phyloP scores from a whole-genome alignment of 352 stramenopile genomes.

The Salisapilia sapeloensis region DNA sequence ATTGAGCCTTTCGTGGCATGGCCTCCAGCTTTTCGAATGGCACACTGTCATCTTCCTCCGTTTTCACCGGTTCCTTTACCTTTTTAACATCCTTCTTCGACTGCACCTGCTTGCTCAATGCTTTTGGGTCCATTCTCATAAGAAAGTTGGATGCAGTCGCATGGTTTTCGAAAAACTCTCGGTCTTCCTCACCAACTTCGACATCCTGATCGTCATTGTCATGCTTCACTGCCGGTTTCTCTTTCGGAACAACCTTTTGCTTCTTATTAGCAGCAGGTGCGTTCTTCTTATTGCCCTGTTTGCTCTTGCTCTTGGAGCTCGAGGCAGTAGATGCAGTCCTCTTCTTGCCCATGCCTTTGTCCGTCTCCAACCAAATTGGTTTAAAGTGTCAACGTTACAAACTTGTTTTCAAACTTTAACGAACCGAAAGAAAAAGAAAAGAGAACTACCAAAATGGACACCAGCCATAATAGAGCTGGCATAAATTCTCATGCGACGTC shows the following conservation, averaged over 20 bases:
- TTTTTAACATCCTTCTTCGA: constrained; percentile 21
- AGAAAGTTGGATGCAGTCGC: constrained; percentile 55
- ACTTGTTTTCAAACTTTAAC: too few species aligned
- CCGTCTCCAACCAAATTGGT: too few species aligned
- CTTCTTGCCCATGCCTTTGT: constrained; percentile 16
- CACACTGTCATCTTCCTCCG: constrained; percentile 11
- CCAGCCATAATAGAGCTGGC: constrained; percentile 98
- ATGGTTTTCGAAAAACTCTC: constrained; percentile 67
- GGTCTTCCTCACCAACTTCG: constrained; percentile 59
- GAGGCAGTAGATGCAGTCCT: constrained; percentile 6
- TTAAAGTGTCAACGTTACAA: too few species aligned
- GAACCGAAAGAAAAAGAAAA: too few species aligned
- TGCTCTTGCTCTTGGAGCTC: constrained; percentile 18
- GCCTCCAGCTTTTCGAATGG: constrained; percentile 68
- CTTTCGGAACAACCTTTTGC: constrained; percentile 1
- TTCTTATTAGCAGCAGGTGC: constrained; percentile 3
- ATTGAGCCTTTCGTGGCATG: constrained; percentile 35
- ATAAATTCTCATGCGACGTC: constrained; percentile 98
- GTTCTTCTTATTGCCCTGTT: constrained; percentile 16
- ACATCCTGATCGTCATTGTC: constrained; percentile 28
- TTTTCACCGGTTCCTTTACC: constrained; percentile 3
- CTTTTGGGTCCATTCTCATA: constrained; percentile 57
- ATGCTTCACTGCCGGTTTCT: constrained; percentile 7
- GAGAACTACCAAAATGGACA: constrained; percentile 87
- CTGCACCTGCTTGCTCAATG: constrained; percentile 22